phyloP scores from a whole-genome alignment of 257 asterid species.

The Orobanche coerulescens region DNA sequence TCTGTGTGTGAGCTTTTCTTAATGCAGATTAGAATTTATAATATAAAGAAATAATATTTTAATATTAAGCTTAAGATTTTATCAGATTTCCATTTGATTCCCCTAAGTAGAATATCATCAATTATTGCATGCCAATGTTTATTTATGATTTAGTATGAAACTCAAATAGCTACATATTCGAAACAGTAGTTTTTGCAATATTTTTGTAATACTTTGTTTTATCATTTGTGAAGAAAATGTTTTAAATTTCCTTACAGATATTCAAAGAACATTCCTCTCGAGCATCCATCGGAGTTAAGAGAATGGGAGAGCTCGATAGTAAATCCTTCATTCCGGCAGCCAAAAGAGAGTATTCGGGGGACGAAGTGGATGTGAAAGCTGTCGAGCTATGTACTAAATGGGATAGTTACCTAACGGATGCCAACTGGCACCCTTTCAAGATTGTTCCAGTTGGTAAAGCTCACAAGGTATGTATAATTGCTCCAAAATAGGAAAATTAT shows the following conservation, averaged over 20 bases:
- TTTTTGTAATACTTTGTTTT: neutral
- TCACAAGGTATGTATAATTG: slow-evolving; percentile 18
- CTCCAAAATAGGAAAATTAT: neutral
- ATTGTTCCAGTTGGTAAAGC: slow-evolving; percentile 14
- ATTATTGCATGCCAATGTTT: neutral
- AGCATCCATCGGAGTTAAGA: slow-evolving; percentile 50
- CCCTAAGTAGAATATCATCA: neutral
- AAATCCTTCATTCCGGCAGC: too few species aligned
- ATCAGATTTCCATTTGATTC: neutral
- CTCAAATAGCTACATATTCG: neutral
- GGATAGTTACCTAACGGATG: too few species aligned
- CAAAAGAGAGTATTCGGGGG: too few species aligned
- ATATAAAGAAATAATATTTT: neutral
- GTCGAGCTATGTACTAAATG: too few species aligned
- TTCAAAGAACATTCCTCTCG: slow-evolving; percentile 26
- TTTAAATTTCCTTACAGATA: slow-evolving; percentile 25
- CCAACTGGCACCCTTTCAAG: too few species aligned
- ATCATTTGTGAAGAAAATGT: neutral
- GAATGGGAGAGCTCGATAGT: too few species aligned
- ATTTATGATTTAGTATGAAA: neutral
- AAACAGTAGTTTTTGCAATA: neutral
- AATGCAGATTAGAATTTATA: neutral
- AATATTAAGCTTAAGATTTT: neutral
- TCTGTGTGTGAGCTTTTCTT: neutral
- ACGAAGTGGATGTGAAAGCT: too few species aligned